Percentiles rank a stretch among this genome's conserved stretches.
Evolutionary conservation across 805 yeast genomes (phyloP).

Genomic region (Starmerella bombicola): DNA sequence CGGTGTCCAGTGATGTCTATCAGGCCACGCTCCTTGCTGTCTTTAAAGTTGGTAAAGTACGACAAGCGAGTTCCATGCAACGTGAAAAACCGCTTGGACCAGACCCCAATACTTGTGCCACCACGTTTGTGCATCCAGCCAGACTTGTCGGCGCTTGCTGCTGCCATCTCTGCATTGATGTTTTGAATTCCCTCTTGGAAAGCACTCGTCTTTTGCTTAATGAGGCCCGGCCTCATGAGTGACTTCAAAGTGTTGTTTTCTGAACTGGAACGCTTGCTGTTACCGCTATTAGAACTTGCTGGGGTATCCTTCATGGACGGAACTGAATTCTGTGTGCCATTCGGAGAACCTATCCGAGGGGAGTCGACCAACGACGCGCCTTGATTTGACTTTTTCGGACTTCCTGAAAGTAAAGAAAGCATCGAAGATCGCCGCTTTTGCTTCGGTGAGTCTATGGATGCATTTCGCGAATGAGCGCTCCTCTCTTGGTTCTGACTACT

Average conservation of each 20-base stretch:
- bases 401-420: conserved; percentile 10
- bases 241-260: conserved; percentile 12
- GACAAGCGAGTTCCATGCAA: conserved; percentile 88
- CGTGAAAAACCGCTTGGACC: conserved; percentile 80
- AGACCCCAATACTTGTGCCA: conserved; percentile 68
- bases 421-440: conserved; percentile 16
- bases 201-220: conserved; percentile 33
- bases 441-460: conserved; percentile 14
- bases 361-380: neutral
- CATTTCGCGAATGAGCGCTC: conserved; percentile 4
- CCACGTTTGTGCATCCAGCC: conserved; percentile 98
- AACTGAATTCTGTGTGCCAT: neutral
- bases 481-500: neutral
- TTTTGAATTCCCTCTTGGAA: conserved; percentile 66
- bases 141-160: conserved; percentile 57
- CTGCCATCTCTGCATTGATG: conserved; percentile 65
- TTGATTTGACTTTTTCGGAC: conserved; percentile 7
- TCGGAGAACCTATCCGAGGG: neutral
- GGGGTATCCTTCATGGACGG: neutral
- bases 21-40: conserved; percentile 75
- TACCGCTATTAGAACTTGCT: neutral
- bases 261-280: conserved; percentile 8
- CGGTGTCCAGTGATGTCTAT: conserved; percentile 93
- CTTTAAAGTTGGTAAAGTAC: conserved; percentile 67
- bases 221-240: conserved; percentile 27